Percentiles rank a stretch among this genome's conserved stretches.
Evolutionary conservation across 305 asterid genomes (phyloP).

Genomic region (Solanum hybrid): DNA sequence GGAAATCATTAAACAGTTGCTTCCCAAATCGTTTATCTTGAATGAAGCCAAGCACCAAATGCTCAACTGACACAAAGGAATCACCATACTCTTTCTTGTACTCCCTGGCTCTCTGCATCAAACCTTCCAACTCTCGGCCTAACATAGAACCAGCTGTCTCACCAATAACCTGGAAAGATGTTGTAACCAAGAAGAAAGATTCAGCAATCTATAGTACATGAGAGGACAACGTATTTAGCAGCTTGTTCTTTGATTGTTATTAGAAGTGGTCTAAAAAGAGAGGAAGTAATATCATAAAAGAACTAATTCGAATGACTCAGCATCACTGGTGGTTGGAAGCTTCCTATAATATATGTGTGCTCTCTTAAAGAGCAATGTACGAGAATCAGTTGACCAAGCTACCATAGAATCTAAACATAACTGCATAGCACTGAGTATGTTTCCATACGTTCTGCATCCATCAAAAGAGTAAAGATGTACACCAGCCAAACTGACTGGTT

Average conservation of each 20-base stretch:
- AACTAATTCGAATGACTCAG: neutral
- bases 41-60: slow-evolving; percentile 71
- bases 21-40: slow-evolving; percentile 81
- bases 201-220: neutral
- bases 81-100: slow-evolving; percentile 80
- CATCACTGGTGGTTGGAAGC: neutral
- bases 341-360: neutral
- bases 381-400: neutral
- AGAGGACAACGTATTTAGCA: neutral
- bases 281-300: neutral
- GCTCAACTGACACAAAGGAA: slow-evolving; percentile 83
- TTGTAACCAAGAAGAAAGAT: neutral
- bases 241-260: neutral
- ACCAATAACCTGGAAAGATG: slow-evolving; percentile 49
- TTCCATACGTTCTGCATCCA: neutral
- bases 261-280: neutral
- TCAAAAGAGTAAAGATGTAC: neutral
- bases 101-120: slow-evolving; percentile 78
- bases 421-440: neutral
- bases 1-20: slow-evolving; percentile 70
- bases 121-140: slow-evolving; percentile 72
- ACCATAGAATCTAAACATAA: neutral
- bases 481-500: neutral
- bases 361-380: neutral
- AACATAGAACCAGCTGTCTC: slow-evolving; percentile 80